A percentile compares a stretch with the other conserved stretches of the same genome.
These are phyloP conservation scores for Diplodia intermedia DNA, from an alignment of 2,329 filamentous ascomycete genomes.

Conservation along the genomic window DNA sequence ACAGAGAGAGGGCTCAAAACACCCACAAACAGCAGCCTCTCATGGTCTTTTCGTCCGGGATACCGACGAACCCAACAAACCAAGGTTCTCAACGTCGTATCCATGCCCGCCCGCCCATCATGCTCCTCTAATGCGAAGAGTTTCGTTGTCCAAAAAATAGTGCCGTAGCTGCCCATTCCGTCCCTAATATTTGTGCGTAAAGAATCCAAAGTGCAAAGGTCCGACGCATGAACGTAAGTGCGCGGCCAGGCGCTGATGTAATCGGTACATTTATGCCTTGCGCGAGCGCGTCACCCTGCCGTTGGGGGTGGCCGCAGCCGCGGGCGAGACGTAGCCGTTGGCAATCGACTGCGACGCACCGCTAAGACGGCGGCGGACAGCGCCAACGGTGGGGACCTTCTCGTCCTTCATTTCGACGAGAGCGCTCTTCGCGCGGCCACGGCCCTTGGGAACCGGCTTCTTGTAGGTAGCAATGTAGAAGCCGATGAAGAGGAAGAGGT, in stretches of 20 bases:
- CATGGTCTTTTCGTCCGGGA: slow-evolving; percentile 1
- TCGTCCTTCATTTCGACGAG: slow-evolving; percentile 83
- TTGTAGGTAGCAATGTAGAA: slow-evolving; percentile 99
- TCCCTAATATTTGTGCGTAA: slow-evolving; percentile 25
- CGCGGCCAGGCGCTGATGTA: slow-evolving; percentile 23
- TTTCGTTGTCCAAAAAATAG: slow-evolving; percentile 24
- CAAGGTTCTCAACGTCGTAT: slow-evolving; percentile 11
- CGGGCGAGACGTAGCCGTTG: slow-evolving; percentile 45
- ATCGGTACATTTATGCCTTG: slow-evolving; percentile 64
- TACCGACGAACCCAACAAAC: slow-evolving; percentile 16
- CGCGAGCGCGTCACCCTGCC: slow-evolving; percentile 70
- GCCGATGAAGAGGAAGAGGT: slow-evolving; percentile 96
- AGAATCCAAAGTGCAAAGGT: slow-evolving; percentile 28
- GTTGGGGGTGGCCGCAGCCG: slow-evolving; percentile 59
- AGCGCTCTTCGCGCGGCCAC: slow-evolving; percentile 81
- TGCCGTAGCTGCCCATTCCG: slow-evolving; percentile 28
- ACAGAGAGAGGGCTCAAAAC: slow-evolving; percentile 3
- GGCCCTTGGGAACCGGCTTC: slow-evolving; percentile 76
- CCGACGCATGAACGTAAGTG: slow-evolving; percentile 24
- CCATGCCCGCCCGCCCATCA: slow-evolving; percentile 23
- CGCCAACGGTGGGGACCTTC: slow-evolving; percentile 64
- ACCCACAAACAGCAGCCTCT: slow-evolving; percentile 8
- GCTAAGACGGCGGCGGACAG: slow-evolving; percentile 61
- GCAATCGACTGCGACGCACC: slow-evolving; percentile 46
- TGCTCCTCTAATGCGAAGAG: slow-evolving; percentile 20